Conservation (phyloP, 805 yeast genomes). For the Jamesozyma lodderae region DNA sequence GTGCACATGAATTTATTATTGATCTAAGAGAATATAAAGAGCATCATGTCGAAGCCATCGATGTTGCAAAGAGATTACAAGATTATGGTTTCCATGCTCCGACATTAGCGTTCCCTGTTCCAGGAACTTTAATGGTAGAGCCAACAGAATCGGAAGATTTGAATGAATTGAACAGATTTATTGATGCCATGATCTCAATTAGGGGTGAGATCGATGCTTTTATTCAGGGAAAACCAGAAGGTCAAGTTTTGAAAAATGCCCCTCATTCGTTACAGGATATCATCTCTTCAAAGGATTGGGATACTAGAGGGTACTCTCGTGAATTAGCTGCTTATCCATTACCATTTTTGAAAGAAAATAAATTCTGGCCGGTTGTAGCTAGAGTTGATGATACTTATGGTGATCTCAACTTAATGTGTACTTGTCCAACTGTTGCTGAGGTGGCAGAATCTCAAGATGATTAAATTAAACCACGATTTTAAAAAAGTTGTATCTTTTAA, state of each 20-base stretch:
- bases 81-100: constrained; percentile 99
- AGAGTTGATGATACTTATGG: constrained; percentile 93
- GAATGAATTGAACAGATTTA: constrained; percentile 83
- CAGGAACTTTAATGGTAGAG: constrained; percentile 95
- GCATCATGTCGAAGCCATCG: constrained; percentile 84
- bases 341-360: constrained; percentile 58
- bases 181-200: constrained; percentile 77
- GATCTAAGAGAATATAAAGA: constrained; percentile 81
- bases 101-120: constrained; percentile 97
- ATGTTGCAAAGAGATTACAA: constrained; percentile 91
- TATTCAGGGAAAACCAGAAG: constrained; percentile 55
- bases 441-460: constrained; percentile 17
- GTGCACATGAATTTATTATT: constrained; percentile 94
- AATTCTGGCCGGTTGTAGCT: constrained; percentile 93
- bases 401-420: constrained; percentile 84
- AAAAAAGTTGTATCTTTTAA: not conserved
- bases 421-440: constrained; percentile 83
- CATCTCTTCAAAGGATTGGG: constrained; percentile 64
- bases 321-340: constrained; percentile 92
- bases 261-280: constrained; percentile 87
- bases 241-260: constrained; percentile 71
- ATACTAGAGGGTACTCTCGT: constrained; percentile 74
- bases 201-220: constrained; percentile 71
- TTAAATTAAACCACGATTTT: not conserved
- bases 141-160: constrained; percentile 93